Base-by-base conservation (phyloP, 176 grass and related monocot genomes). In the Melocanna baccifera region DNA sequence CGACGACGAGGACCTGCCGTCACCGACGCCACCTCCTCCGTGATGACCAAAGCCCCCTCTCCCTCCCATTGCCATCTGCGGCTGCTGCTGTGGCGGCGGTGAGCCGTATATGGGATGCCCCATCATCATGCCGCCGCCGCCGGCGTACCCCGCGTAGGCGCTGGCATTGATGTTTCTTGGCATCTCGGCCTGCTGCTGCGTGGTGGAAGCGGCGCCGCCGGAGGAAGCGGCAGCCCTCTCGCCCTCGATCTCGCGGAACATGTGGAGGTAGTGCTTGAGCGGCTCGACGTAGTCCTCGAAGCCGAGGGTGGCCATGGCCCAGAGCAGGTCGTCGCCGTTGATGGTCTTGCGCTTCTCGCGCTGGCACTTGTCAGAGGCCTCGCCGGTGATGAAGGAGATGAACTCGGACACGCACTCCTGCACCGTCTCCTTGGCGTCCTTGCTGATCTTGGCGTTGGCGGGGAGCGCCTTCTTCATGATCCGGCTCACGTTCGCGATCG, bases 371-470 rank as follows among this genome's bases (percentile, higher is more conserved):
- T 98, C 96, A 70, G 96, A 98, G 50, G 96, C 96, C 89, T 98
- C 96, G 3, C 96, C 93, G 41, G 96, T 98, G 83, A 98, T 87
- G 91, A 98, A 98, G 83, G 93, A 95, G 91, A 98, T 98, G 96
- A 98, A 98, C 83, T 98, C 96, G 3, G 96, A 98, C n/a, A 98
- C 96, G 76, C 96, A 98, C 93, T 98, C 96, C 83, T 98, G 96
- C 76, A 95, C 89, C 62, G 93, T 98, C 93, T 98, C 96, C 93
- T 98, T 98, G 62, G 96, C 93, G 80, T 98, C 96, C 91, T 98
- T 98, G 53, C 93, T 95, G 87, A 98, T 95, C 84, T 98, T 98
- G 55, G 93, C 93, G 93, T 98, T 98, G 7, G 96, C 93, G 0
- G 96, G 96, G 13, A 98, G 93, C n/a, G 93, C 89, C 77, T 93